Percentiles rank a stretch among this genome's conserved stretches.
Evolutionary conservation across 192 early-diverging fungal species (phyloP).

Genomic region (Backusella westeae): DNA sequence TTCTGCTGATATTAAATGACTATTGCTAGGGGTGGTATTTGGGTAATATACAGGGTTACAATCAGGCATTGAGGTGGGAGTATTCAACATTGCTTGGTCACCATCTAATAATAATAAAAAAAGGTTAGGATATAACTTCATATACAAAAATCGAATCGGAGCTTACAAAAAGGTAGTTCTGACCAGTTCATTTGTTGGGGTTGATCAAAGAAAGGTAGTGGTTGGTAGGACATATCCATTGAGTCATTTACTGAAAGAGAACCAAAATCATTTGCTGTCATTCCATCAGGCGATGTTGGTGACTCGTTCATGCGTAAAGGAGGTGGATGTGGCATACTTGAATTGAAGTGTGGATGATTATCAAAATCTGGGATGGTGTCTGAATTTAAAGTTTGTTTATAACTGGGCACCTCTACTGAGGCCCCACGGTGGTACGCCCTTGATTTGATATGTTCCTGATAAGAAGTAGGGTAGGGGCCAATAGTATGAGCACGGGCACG

Average conservation of each 20-base stretch:
- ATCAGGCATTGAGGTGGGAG: neutral
- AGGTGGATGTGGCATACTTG: neutral
- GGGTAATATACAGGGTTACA: neutral
- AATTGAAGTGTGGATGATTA: neutral
- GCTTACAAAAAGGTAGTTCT: neutral
- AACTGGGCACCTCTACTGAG: neutral
- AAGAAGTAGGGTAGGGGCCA: neutral
- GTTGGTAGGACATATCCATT: neutral
- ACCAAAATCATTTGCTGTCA: neutral
- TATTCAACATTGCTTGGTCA: neutral
- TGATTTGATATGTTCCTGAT: neutral
- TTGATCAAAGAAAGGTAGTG: neutral
- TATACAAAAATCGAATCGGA: neutral
- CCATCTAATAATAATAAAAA: neutral
- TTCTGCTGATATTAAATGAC: slow-evolving; percentile 41
- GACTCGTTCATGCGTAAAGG: neutral
- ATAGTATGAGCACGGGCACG: slow-evolving; percentile 5
- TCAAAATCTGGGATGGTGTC: neutral
- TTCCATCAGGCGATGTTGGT: neutral
- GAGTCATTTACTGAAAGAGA: neutral
- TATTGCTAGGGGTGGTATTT: neutral
- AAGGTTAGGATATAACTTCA: neutral
- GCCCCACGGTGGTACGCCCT: neutral
- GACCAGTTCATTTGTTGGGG: neutral
- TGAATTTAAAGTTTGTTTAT: slow-evolving; percentile 1